Evolutionary conservation across 176 grass and related monocot genomes (phyloP).

Genomic region (Musa troglodytarum): DNA sequence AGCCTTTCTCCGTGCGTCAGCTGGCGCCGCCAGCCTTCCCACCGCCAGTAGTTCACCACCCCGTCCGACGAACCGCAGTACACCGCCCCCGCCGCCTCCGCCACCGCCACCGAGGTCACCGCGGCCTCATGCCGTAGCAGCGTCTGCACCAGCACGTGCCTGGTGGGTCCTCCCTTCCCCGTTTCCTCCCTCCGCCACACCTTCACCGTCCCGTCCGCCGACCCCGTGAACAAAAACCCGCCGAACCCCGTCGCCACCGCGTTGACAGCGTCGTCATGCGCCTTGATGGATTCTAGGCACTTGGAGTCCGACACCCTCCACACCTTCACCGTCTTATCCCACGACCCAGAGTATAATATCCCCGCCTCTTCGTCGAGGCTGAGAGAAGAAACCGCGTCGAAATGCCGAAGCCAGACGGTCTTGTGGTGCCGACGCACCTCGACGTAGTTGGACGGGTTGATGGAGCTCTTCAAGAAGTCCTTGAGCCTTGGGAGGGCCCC

Average conservation of each 20-base stretch:
- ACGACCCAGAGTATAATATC: slow-evolving; percentile 10
- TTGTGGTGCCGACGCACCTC: slow-evolving; percentile 14
- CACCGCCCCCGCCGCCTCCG: slow-evolving; percentile 4
- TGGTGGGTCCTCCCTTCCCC: background rate
- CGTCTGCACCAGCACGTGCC: slow-evolving; percentile 11
- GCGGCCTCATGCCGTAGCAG: background rate
- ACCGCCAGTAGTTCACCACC: slow-evolving; percentile 1
- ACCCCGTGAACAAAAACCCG: slow-evolving; percentile 14
- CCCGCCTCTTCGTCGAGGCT: slow-evolving; percentile 15
- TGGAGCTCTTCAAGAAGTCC: slow-evolving; percentile 15
- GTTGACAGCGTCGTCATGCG: slow-evolving; percentile 23
- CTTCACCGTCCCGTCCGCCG: slow-evolving; percentile 13
- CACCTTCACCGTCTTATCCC: slow-evolving; percentile 15
- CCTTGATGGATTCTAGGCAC: slow-evolving; percentile 14
- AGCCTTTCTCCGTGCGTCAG: background rate
- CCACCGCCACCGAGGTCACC: slow-evolving; percentile 7
- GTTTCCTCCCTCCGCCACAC: slow-evolving; percentile 7
- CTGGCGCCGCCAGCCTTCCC: background rate
- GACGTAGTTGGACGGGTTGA: slow-evolving; percentile 22
- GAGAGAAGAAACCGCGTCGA: slow-evolving; percentile 17
- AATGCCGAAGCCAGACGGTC: slow-evolving; percentile 15
- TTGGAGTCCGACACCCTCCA: slow-evolving; percentile 18
- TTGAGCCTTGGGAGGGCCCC: slow-evolving; percentile 11
- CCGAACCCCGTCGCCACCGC: slow-evolving; percentile 5
- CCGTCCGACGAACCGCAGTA: slow-evolving; percentile 15